phyloP scores from a whole-genome alignment of 2,329 filamentous ascomycete species.

The Xylaria arbuscula region DNA sequence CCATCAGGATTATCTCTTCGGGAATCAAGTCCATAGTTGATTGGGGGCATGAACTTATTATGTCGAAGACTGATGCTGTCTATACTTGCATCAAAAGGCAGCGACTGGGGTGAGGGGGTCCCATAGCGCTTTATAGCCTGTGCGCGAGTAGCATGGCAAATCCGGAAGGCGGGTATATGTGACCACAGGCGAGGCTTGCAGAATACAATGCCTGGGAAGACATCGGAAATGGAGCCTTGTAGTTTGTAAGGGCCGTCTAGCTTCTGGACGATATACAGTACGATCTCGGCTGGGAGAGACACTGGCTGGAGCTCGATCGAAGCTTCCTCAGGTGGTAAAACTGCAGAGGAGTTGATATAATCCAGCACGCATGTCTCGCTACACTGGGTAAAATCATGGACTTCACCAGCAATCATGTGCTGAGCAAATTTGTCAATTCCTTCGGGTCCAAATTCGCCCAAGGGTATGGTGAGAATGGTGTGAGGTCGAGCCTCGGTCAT shows the following conservation, averaged over 20 bases:
- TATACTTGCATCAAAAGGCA: constrained; percentile 8
- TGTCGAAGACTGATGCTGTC: constrained; percentile 8
- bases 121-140: constrained; percentile 13
- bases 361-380: not conserved
- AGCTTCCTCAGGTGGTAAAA: not conserved
- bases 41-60: not conserved
- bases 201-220: not conserved
- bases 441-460: not conserved
- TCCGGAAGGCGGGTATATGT: constrained; percentile 4
- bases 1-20: not conserved
- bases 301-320: not conserved
- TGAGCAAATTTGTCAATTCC: not conserved
- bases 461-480: not conserved
- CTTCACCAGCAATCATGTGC: no score
- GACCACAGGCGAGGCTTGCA: constrained; percentile 15
- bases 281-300: not conserved
- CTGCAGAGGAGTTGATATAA: not conserved
- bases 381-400: not conserved
- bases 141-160: not conserved
- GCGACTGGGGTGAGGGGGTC: not conserved
- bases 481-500: not conserved
- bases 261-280: not conserved
- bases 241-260: constrained; percentile 13
- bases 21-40: not conserved
- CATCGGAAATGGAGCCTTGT: not conserved